Evolutionary conservation across 257 asterid species (phyloP).

Genomic region (Lithospermum erythrorhizon): DNA sequence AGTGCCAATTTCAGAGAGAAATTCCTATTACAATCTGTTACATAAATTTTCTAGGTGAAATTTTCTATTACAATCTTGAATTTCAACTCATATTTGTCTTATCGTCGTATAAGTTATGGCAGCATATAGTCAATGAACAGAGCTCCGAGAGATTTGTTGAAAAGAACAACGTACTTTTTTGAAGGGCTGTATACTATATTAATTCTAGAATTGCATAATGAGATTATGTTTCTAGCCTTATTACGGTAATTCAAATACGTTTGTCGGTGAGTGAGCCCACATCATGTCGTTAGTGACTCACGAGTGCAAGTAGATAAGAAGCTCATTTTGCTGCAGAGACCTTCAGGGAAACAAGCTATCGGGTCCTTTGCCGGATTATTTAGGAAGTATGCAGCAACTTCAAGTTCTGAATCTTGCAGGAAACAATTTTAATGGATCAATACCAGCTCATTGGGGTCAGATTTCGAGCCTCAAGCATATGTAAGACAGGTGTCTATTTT

Average conservation of each 20-base stretch:
- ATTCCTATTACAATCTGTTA: neutral
- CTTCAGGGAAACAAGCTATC: constrained; percentile 53
- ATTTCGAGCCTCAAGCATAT: constrained; percentile 52
- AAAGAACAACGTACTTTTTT: too few relatives aligned
- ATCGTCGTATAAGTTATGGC: too few relatives aligned
- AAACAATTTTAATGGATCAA: constrained; percentile 59
- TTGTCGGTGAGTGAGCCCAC: too few relatives aligned
- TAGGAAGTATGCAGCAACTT: constrained; percentile 43
- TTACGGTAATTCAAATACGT: neutral
- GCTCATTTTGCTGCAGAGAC: constrained; percentile 41
- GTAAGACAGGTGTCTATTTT: constrained; percentile 26
- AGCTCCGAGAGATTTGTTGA: too few relatives aligned
- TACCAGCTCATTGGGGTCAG: constrained; percentile 68
- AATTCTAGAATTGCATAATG: too few relatives aligned
- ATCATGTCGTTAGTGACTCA: neutral
- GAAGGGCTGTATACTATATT: too few relatives aligned
- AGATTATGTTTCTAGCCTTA: too few relatives aligned
- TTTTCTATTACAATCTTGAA: too few relatives aligned
- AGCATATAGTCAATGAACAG: too few relatives aligned
- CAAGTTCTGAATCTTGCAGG: constrained; percentile 60
- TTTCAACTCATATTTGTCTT: too few relatives aligned
- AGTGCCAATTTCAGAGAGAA: constrained; percentile 13
- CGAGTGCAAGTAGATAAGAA: neutral
- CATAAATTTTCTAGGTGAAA: neutral
- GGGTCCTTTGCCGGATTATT: constrained; percentile 57